Evolutionary conservation across 371 early-diverging fungal genomes (phyloP).

Genomic region (Dichotomocladium elegans): DNA sequence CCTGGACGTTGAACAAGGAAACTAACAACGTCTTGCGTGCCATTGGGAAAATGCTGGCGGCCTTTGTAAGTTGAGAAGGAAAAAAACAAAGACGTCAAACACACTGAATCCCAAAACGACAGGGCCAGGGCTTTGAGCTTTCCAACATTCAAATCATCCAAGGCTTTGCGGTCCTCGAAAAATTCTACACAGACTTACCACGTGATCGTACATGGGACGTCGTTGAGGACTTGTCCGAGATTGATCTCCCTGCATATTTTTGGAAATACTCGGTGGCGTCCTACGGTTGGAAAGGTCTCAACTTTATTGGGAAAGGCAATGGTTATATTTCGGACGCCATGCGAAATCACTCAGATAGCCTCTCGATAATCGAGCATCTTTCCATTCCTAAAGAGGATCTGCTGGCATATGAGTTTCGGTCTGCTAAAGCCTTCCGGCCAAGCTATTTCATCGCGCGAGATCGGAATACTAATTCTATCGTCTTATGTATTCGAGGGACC

Average conservation of each 20-base stretch:
- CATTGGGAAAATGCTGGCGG: slow-evolving; percentile 56
- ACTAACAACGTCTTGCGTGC: slow-evolving; percentile 64
- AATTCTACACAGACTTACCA: slow-evolving; percentile 51
- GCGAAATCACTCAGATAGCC: slow-evolving; percentile 66
- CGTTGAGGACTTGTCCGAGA: slow-evolving; percentile 44
- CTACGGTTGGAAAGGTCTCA: slow-evolving; percentile 83
- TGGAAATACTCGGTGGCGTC: slow-evolving; percentile 65
- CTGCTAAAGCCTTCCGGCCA: slow-evolving; percentile 72
- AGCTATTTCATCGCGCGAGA: slow-evolving; percentile 80
- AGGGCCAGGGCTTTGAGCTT: slow-evolving; percentile 80
- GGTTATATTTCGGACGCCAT: slow-evolving; percentile 68
- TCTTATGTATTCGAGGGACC: slow-evolving; percentile 79
- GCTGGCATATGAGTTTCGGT: slow-evolving; percentile 72
- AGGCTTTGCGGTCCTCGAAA: slow-evolving; percentile 64
- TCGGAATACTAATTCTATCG: slow-evolving; percentile 63
- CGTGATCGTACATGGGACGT: slow-evolving; percentile 40
- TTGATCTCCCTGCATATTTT: slow-evolving; percentile 56
- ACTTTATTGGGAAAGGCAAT: slow-evolving; percentile 75
- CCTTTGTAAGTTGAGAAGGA: slow-evolving; percentile 55
- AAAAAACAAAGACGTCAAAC: background rate
- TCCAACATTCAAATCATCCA: slow-evolving; percentile 71
- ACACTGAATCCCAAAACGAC: background rate
- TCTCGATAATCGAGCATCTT: slow-evolving; percentile 69
- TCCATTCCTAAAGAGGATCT: slow-evolving; percentile 66
- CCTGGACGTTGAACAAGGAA: slow-evolving; percentile 54